phyloP scores from a whole-genome alignment of 164 flowering plant species.

The Umbellularia californica region DNA sequence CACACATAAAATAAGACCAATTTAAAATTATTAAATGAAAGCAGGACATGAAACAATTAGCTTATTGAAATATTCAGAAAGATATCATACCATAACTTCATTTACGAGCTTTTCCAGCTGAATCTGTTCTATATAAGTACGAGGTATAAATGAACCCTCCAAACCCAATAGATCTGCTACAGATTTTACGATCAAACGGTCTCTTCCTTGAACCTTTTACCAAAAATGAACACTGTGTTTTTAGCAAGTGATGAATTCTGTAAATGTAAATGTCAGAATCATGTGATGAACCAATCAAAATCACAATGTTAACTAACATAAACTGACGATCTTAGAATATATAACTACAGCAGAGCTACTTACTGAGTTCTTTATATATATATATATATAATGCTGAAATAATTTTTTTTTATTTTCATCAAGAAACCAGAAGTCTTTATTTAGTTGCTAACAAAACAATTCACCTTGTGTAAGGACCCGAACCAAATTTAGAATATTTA shows the following conservation, averaged over 20 bases:
- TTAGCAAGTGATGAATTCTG: background rate
- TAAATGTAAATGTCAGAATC: background rate
- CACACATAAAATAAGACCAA: background rate
- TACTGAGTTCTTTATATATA: too few relatives aligned
- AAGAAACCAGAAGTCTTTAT: too few relatives aligned
- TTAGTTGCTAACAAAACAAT: too few relatives aligned
- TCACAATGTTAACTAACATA: background rate
- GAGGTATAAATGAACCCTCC: slow-evolving; percentile 84
- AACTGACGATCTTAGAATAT: too few relatives aligned
- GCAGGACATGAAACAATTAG: slow-evolving; percentile 10
- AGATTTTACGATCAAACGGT: slow-evolving; percentile 51
- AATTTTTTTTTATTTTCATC: too few relatives aligned
- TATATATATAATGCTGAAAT: too few relatives aligned
- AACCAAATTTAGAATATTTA: too few relatives aligned
- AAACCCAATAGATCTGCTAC: slow-evolving; percentile 81
- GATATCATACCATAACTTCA: slow-evolving; percentile 79
- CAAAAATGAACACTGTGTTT: slow-evolving; percentile 13
- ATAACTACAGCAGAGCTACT: too few relatives aligned
- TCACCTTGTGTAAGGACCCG: too few relatives aligned
- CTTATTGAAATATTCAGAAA: slow-evolving; percentile 10
- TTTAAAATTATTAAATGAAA: background rate
- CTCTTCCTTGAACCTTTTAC: slow-evolving; percentile 89
- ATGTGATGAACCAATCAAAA: background rate
- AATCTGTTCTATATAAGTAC: slow-evolving; percentile 96
- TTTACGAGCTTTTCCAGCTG: slow-evolving; percentile 91